These are phyloP conservation scores for Apiospora koreana DNA, from an alignment of 2,329 filamentous ascomycete species.

Conservation along the genomic window DNA sequence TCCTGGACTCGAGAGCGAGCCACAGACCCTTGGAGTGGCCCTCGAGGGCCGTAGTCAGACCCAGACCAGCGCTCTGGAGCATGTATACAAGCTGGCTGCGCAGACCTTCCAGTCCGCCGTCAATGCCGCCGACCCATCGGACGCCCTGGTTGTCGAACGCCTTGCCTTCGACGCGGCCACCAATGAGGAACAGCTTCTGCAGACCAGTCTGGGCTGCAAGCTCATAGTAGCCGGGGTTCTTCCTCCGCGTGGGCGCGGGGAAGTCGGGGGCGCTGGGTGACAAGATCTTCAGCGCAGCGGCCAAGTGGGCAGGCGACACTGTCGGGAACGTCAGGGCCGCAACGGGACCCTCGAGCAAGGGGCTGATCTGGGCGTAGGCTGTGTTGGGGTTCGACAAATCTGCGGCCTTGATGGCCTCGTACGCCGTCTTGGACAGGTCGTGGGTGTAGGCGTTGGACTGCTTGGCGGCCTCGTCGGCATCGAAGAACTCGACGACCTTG, in stretches of 20 bases:
- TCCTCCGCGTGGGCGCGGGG: conserved; percentile 74
- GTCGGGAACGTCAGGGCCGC: conserved; percentile 78
- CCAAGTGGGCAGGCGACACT: conserved; percentile 82
- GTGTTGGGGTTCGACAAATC: conserved; percentile 35
- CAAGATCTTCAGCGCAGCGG: conserved; percentile 77
- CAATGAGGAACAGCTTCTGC: conserved; percentile 84
- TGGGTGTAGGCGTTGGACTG: conserved; percentile 45
- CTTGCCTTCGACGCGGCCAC: conserved; percentile 82
- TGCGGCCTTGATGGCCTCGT: conserved; percentile 45
- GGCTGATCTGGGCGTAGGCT: conserved; percentile 62
- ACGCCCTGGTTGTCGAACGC: conserved; percentile 76
- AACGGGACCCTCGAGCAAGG: conserved; percentile 79
- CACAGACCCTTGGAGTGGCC: conserved; percentile 80
- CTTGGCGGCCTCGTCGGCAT: conserved; percentile 44
- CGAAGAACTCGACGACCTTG: conserved; percentile 82
- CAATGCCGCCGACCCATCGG: conserved; percentile 69
- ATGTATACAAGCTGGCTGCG: conserved; percentile 78
- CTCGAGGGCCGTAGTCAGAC: conserved; percentile 77
- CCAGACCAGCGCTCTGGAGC: conserved; percentile 77
- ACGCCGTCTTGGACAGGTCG: conserved; percentile 56
- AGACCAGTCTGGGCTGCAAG: conserved; percentile 75
- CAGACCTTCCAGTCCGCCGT: conserved; percentile 78
- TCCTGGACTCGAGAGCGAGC: conserved; percentile 82
- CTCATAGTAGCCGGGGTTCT: conserved; percentile 81
- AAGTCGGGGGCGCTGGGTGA: conserved; percentile 72